phyloP scores from a whole-genome alignment of 345 rosid species.

The Eucalyptus viminalis region DNA sequence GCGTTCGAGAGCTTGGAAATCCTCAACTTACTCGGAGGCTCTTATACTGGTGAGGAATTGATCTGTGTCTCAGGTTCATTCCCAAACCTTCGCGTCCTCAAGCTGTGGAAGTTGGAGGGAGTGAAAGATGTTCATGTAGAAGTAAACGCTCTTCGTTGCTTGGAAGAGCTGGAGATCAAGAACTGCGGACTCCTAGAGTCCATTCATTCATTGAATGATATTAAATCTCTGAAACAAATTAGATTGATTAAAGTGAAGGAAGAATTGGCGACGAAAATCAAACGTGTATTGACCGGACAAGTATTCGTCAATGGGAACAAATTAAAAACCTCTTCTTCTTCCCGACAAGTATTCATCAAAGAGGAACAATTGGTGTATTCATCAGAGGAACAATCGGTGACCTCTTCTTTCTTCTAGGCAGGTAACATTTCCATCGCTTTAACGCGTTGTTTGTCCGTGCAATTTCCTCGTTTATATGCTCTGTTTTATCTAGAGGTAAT shows the following conservation, averaged over 20 bases:
- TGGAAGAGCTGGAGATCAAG: background rate
- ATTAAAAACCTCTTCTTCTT: too few relatives aligned
- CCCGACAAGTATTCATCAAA: too few relatives aligned
- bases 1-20: background rate
- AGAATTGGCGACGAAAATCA: background rate
- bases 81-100: constrained; percentile 9
- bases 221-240: background rate
- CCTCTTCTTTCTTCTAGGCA: background rate
- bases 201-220: rapidly evolving
- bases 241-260: background rate
- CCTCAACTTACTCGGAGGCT: constrained; percentile 12
- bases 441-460: rapidly evolving
- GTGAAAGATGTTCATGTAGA: background rate
- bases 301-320: too few relatives aligned
- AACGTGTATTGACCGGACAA: rapidly evolving
- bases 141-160: background rate
- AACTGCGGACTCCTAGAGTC: rapidly evolving
- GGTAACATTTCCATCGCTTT: background rate
- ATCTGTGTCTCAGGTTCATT: background rate
- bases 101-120: constrained; percentile 18
- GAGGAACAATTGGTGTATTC: background rate
- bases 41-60: constrained; percentile 4
- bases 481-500: background rate
- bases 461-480: background rate
- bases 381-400: too few relatives aligned